Evolutionary conservation across 2,329 filamentous ascomycete genomes (phyloP).

Genomic region (Pseudonectria buxi): DNA sequence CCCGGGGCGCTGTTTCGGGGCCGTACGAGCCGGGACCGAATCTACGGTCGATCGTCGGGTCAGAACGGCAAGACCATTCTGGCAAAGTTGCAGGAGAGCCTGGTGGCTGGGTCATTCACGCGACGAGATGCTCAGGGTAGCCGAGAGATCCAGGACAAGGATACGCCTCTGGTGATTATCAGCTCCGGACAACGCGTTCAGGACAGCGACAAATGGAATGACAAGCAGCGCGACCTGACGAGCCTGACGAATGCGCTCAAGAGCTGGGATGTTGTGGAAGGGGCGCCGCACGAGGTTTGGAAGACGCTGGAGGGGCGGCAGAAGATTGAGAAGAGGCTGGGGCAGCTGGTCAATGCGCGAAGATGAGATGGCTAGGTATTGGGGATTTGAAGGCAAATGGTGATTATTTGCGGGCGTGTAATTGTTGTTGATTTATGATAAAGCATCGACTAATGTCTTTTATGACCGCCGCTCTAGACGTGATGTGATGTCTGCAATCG

Average conservation of each 20-base stretch:
- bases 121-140: constrained; percentile 76
- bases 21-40: constrained; percentile 72
- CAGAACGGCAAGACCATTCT: constrained; percentile 81
- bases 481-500: too few species aligned
- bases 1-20: constrained; percentile 76
- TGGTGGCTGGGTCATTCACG: constrained; percentile 79
- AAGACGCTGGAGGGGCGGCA: constrained; percentile 62
- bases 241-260: constrained; percentile 71
- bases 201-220: constrained; percentile 65
- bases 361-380: too few species aligned
- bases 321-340: constrained; percentile 72
- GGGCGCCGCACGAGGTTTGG: constrained; percentile 86
- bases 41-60: constrained; percentile 73
- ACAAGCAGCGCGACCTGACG: constrained; percentile 78
- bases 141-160: constrained; percentile 67
- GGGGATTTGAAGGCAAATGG: too few species aligned
- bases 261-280: constrained; percentile 79
- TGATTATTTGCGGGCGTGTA: background rate
- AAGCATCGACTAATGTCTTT: too few species aligned
- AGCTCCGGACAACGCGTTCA: constrained; percentile 71
- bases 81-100: constrained; percentile 83
- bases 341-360: constrained; percentile 50
- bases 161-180: constrained; percentile 71
- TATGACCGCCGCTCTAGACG: too few species aligned
- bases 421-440: background rate